Conservation (phyloP, 768 basidiomycete genomes). For the Coprinellus micaceus region DNA sequence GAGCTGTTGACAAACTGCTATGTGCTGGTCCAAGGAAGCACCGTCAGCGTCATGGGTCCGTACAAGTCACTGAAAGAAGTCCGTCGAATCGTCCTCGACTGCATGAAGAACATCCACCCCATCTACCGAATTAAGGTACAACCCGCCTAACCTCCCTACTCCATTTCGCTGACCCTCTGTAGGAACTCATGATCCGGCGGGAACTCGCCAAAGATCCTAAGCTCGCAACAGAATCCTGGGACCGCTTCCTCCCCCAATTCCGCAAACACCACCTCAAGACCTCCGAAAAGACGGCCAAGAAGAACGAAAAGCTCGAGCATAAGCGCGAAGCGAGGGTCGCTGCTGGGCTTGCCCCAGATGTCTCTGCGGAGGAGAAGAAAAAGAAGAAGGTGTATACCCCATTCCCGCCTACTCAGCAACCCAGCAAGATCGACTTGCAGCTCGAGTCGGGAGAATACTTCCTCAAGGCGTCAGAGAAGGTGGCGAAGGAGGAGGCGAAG, state of each 20-base stretch:
- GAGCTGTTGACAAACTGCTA: slow-evolving; percentile 96
- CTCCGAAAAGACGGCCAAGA: slow-evolving; percentile 88
- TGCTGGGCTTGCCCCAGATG: slow-evolving; percentile 51
- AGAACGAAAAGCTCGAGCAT: slow-evolving; percentile 66
- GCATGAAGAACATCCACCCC: slow-evolving; percentile 99
- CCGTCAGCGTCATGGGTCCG: slow-evolving; percentile 97
- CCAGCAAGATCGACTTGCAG: slow-evolving; percentile 93
- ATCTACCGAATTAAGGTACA: slow-evolving; percentile 97
- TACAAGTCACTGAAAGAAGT: slow-evolving; percentile 96
- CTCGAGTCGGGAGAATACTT: slow-evolving; percentile 98
- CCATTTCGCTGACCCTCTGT: slow-evolving; percentile 3
- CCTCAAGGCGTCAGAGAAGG: slow-evolving; percentile 87
- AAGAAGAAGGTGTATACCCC: slow-evolving; percentile 96
- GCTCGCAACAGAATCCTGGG: slow-evolving; percentile 91
- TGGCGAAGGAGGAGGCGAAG: slow-evolving; percentile 63
- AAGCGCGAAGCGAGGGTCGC: slow-evolving; percentile 63
- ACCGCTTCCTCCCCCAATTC: slow-evolving; percentile 95
- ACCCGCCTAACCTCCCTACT: not conserved
- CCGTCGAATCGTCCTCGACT: slow-evolving; percentile 91
- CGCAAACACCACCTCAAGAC: slow-evolving; percentile 89
- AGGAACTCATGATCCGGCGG: slow-evolving; percentile 98
- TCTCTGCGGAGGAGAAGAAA: slow-evolving; percentile 29
- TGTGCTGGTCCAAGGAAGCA: slow-evolving; percentile 96
- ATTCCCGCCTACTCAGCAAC: slow-evolving; percentile 92
- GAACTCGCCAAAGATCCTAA: slow-evolving; percentile 98